phyloP scores from a whole-genome alignment of 1,284 basidiomycete species.

The Sparassis latifolia region DNA sequence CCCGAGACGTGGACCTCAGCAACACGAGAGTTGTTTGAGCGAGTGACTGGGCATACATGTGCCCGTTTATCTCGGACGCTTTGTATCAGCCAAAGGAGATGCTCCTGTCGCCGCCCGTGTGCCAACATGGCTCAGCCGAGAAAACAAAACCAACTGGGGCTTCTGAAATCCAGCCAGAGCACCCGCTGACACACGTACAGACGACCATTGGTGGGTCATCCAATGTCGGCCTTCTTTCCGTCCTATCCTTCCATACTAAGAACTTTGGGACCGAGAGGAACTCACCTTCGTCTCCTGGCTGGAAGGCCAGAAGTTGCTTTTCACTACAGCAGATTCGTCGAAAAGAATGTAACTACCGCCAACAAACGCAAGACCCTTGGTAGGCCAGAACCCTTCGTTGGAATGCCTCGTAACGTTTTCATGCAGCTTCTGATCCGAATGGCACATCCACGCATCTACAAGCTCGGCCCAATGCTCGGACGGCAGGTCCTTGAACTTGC shows the following conservation, averaged over 20 bases:
- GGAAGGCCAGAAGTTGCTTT: constrained; percentile 46
- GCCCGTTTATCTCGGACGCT: constrained; percentile 64
- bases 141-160: constrained; percentile 47
- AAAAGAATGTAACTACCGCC: constrained; percentile 84
- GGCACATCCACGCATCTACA: constrained; percentile 98
- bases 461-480: constrained; percentile 97
- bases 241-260: constrained; percentile 35
- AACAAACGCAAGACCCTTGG: constrained; percentile 63
- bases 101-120: constrained; percentile 30
- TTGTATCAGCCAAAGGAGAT: constrained; percentile 80
- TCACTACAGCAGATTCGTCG: constrained; percentile 50
- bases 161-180: constrained; percentile 28
- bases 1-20: constrained; percentile 61
- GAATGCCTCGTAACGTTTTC: constrained; percentile 62
- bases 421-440: constrained; percentile 79
- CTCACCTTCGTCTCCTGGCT: constrained; percentile 48
- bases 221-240: constrained; percentile 89
- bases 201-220: constrained; percentile 58
- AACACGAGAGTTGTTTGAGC: constrained; percentile 77
- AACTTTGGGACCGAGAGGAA: constrained; percentile 16
- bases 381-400: constrained; percentile 77
- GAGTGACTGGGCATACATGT: constrained; percentile 32
- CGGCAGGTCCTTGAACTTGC: constrained; percentile 76
- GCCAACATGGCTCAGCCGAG: constrained; percentile 16
- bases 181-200: constrained; percentile 18